phyloP scores from a whole-genome alignment of 75 land plant species.

The Selaginella moellendorffii region DNA sequence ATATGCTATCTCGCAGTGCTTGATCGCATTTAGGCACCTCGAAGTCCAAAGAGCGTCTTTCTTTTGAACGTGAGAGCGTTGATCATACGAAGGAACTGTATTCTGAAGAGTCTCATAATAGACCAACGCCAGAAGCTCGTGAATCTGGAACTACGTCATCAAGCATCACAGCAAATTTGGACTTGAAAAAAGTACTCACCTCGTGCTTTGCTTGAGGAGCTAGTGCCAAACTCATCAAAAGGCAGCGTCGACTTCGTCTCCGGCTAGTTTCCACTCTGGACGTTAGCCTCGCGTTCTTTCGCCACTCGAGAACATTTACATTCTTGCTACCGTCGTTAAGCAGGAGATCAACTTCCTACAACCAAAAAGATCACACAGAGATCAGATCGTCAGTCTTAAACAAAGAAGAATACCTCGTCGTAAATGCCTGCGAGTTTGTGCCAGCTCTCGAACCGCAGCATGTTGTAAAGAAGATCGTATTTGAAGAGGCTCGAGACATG shows the following conservation, averaged over 20 bases:
- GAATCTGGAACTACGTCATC: slow-evolving; percentile 81
- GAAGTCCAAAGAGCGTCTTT: slow-evolving; percentile 56
- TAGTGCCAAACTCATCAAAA: slow-evolving; percentile 71
- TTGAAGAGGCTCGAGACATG: slow-evolving; percentile 83
- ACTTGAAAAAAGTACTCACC: slow-evolving; percentile 36
- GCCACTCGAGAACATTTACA: slow-evolving; percentile 66
- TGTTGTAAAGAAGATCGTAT: slow-evolving; percentile 82
- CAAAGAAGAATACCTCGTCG: slow-evolving; percentile 60
- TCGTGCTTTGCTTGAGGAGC: slow-evolving; percentile 57
- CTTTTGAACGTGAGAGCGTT: slow-evolving; percentile 51
- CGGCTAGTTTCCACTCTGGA: slow-evolving; percentile 81
- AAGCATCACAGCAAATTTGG: background rate
- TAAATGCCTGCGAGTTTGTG: slow-evolving; percentile 76
- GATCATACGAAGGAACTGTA: slow-evolving; percentile 91
- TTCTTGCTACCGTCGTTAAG: slow-evolving; percentile 98
- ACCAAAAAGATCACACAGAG: background rate
- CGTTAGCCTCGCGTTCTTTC: slow-evolving; percentile 42
- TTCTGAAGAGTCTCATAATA: slow-evolving; percentile 95
- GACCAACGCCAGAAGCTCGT: slow-evolving; percentile 82
- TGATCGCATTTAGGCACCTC: slow-evolving; percentile 59
- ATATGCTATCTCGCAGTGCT: slow-evolving; percentile 79
- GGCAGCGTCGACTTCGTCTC: slow-evolving; percentile 74
- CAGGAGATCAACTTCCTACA: slow-evolving; percentile 90
- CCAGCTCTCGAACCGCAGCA: slow-evolving; percentile 92
- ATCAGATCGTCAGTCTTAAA: background rate